These are phyloP conservation scores for Boletus rubroflammeus DNA, from an alignment of 768 basidiomycete species.

Conservation along the genomic window DNA sequence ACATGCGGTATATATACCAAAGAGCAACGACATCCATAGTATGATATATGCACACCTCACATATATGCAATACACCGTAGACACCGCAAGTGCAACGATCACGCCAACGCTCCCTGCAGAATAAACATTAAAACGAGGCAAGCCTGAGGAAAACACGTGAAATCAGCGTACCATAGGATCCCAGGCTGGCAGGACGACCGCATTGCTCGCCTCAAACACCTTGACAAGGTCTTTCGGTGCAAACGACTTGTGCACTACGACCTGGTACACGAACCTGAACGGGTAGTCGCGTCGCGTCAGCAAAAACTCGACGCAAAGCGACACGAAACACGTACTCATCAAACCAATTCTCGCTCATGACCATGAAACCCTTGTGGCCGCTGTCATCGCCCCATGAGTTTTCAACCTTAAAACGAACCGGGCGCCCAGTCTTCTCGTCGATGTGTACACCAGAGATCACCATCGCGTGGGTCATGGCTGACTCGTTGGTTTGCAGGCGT, in stretches of 20 bases:
- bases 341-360: conserved; percentile 94
- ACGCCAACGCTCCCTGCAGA: conserved; percentile 25
- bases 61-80: background rate
- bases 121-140: background rate
- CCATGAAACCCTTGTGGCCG: conserved; percentile 84
- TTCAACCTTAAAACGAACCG: conserved; percentile 93
- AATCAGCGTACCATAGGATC: conserved; percentile 43
- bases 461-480: conserved; percentile 86
- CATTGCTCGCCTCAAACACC: conserved; percentile 68
- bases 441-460: conserved; percentile 92
- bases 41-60: background rate
- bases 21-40: background rate
- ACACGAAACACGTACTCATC: conserved; percentile 57
- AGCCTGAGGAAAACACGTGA: background rate
- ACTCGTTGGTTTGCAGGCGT: conserved; percentile 78
- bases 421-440: conserved; percentile 61
- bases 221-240: conserved; percentile 79
- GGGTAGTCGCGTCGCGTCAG: conserved; percentile 1
- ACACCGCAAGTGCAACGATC: background rate
- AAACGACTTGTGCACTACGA: conserved; percentile 78
- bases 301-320: background rate
- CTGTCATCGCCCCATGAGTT: conserved; percentile 85
- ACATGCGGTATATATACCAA: background rate
- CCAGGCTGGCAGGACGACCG: conserved; percentile 78
- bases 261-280: conserved; percentile 83